Evolutionary conservation across 2,329 filamentous ascomycete genomes (phyloP).

Genomic region (Clonostachys chloroleuca): DNA sequence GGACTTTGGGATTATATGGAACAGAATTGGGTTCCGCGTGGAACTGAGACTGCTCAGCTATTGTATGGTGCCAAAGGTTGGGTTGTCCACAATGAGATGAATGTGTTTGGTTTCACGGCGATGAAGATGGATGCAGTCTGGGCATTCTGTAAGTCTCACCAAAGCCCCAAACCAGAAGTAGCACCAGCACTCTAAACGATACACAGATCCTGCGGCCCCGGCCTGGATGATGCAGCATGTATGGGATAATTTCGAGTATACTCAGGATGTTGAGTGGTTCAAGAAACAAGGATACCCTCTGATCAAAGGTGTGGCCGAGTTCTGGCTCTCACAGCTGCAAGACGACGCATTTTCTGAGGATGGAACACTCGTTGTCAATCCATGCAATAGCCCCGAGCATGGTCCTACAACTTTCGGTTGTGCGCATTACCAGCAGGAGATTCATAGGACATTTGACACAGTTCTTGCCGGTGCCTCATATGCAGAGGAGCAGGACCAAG

Average conservation of each 20-base stretch:
- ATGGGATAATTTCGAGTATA: constrained; percentile 52
- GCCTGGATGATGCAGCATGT: constrained; percentile 60
- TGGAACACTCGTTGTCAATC: constrained; percentile 48
- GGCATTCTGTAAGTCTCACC: constrained; percentile 19
- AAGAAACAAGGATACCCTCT: constrained; percentile 43
- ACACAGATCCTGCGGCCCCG: constrained; percentile 34
- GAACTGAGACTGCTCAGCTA: constrained; percentile 43
- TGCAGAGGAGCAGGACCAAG: constrained; percentile 14
- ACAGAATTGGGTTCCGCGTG: constrained; percentile 47
- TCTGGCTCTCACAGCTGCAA: constrained; percentile 51
- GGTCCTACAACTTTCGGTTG: constrained; percentile 50
- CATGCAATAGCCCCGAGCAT: constrained; percentile 55
- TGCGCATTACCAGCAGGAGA: constrained; percentile 47
- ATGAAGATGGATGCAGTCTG: constrained; percentile 20
- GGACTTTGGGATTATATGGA: constrained; percentile 48
- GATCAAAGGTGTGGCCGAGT: constrained; percentile 46
- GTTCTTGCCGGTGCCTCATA: constrained; percentile 18
- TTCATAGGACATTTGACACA: constrained; percentile 35
- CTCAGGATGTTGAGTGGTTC: constrained; percentile 40
- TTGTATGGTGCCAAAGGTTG: constrained; percentile 51
- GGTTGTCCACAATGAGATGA: constrained; percentile 53
- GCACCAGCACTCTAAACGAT: too few relatives aligned
- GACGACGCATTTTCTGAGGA: constrained; percentile 44
- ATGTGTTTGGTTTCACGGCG: constrained; percentile 52
- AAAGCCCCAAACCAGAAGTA: constrained; percentile 9